Conservation (phyloP, 805 yeast genomes). For the Saturnispora saitoi region DNA sequence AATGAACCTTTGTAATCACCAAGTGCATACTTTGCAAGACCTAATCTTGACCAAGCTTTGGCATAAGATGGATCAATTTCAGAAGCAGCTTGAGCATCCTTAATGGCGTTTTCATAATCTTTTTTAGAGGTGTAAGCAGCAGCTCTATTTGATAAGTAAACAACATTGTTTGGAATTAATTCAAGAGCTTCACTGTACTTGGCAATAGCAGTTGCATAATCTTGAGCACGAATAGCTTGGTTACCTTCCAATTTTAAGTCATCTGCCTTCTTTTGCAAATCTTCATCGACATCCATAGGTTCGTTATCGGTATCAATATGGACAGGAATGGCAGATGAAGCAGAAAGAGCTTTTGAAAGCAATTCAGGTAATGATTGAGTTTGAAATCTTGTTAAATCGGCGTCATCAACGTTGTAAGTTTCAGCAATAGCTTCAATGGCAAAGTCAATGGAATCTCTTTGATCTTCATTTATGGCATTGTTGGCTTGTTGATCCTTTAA, state of each 20-base stretch:
- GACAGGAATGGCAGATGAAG: conserved; percentile 28
- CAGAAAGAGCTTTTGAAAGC: conserved; percentile 21
- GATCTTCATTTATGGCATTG: conserved; percentile 64
- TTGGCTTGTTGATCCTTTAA: conserved; percentile 32
- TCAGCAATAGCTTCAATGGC: conserved; percentile 91
- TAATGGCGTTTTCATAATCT: conserved; percentile 67
- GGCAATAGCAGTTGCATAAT: conserved; percentile 62
- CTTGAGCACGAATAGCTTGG: conserved; percentile 71
- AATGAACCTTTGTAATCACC: conserved; percentile 87
- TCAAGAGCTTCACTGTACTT: conserved; percentile 77
- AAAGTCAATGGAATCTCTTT: conserved; percentile 81
- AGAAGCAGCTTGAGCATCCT: conserved; percentile 79
- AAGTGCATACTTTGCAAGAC: conserved; percentile 87
- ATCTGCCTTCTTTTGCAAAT: conserved; percentile 67
- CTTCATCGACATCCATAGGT: conserved; percentile 21
- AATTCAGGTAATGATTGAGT: conserved; percentile 29
- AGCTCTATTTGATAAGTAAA: conserved; percentile 88
- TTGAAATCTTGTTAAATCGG: conserved; percentile 29
- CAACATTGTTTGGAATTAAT: conserved; percentile 62
- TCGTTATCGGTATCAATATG: conserved; percentile 35
- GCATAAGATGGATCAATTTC: conserved; percentile 71
- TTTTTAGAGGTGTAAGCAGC: conserved; percentile 84
- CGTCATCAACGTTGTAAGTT: conserved; percentile 62
- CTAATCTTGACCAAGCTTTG: conserved; percentile 91
- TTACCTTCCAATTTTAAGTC: conserved; percentile 80